Percentiles rank a stretch among this genome's conserved stretches.
These are phyloP conservation scores for Geopyxis carbonaria DNA, from an alignment of 495 filamentous ascomycete species.

Conservation along the genomic window DNA sequence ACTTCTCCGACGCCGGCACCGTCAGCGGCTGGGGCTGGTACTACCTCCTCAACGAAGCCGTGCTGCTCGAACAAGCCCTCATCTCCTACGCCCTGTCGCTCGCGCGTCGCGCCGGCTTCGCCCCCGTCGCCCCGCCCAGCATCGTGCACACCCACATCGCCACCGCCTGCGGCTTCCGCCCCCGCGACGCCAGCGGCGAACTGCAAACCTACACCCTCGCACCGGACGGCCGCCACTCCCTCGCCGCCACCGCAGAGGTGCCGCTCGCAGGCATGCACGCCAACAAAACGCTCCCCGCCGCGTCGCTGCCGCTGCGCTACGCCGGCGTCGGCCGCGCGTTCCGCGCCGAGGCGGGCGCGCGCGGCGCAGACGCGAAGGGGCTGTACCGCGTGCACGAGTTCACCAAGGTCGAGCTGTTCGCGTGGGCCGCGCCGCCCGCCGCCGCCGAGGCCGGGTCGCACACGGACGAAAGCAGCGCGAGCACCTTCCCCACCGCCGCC, in stretches of 20 bases:
- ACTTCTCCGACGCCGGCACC: slow-evolving; percentile 62
- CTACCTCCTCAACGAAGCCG: slow-evolving; percentile 73
- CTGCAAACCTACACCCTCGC: slow-evolving; percentile 65
- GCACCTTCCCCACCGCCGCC: slow-evolving; percentile 5
- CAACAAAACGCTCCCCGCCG: slow-evolving; percentile 43
- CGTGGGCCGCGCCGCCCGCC: slow-evolving; percentile 47
- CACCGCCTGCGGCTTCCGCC: slow-evolving; percentile 79
- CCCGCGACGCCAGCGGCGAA: slow-evolving; percentile 75
- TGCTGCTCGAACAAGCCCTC: slow-evolving; percentile 80
- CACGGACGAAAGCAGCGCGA: slow-evolving; percentile 4
- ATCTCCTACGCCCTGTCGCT: slow-evolving; percentile 63
- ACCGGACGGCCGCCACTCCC: slow-evolving; percentile 26
- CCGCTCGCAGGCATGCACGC: slow-evolving; percentile 84
- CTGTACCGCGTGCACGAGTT: slow-evolving; percentile 98
- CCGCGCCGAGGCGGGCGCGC: slow-evolving; percentile 78
- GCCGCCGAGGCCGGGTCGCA: not conserved
- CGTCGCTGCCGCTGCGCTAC: slow-evolving; percentile 53
- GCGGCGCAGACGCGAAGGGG: slow-evolving; percentile 80
- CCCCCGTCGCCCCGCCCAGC: slow-evolving; percentile 61
- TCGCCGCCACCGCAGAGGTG: slow-evolving; percentile 86
- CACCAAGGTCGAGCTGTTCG: slow-evolving; percentile 95
- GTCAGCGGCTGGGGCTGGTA: slow-evolving; percentile 96
- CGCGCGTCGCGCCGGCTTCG: slow-evolving; percentile 41
- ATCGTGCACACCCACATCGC: slow-evolving; percentile 87
- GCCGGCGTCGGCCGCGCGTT: slow-evolving; percentile 80